Percentiles rank a stretch among this genome's conserved stretches.
Evolutionary conservation across 129 eudicot species (phyloP).

Genomic region (Chrysanthemum seticuspe): DNA sequence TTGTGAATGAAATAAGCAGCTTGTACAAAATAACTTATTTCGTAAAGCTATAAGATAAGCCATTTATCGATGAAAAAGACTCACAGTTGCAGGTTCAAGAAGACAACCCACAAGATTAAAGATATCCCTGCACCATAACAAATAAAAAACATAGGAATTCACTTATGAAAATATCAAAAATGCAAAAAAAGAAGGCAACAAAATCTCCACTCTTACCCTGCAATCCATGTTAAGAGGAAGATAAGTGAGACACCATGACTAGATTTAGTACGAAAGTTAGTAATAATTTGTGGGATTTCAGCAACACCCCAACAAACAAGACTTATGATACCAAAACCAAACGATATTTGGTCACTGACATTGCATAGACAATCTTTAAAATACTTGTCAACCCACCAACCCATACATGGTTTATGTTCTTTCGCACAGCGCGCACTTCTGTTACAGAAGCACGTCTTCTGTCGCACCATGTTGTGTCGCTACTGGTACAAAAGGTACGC

Average conservation of each 20-base stretch:
- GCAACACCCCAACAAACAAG: slow-evolving; percentile 60
- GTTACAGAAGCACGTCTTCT: too few species aligned
- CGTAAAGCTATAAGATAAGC: neutral
- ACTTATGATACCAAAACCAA: slow-evolving; percentile 57
- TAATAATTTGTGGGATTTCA: slow-evolving; percentile 72
- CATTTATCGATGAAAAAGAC: slow-evolving; percentile 6
- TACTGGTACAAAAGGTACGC: too few species aligned
- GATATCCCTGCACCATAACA: slow-evolving; percentile 50
- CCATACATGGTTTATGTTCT: slow-evolving; percentile 38
- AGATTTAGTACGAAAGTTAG: slow-evolving; percentile 59
- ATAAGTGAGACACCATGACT: slow-evolving; percentile 56
- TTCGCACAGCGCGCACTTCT: too few species aligned
- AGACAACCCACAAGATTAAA: slow-evolving; percentile 79
- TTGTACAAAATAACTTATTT: too few species aligned
- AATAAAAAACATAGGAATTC: neutral
- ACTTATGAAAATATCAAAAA: neutral
- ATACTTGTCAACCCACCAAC: slow-evolving; percentile 56
- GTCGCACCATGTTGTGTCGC: too few species aligned
- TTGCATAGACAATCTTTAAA: slow-evolving; percentile 60
- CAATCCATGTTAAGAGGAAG: slow-evolving; percentile 60
- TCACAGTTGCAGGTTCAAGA: slow-evolving; percentile 80
- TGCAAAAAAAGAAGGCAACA: neutral
- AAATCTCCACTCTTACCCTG: slow-evolving; percentile 40
- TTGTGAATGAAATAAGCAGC: too few species aligned
- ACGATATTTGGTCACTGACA: slow-evolving; percentile 46